Conservation (phyloP, 345 rosid species). For the Salix koriyanagi region DNA sequence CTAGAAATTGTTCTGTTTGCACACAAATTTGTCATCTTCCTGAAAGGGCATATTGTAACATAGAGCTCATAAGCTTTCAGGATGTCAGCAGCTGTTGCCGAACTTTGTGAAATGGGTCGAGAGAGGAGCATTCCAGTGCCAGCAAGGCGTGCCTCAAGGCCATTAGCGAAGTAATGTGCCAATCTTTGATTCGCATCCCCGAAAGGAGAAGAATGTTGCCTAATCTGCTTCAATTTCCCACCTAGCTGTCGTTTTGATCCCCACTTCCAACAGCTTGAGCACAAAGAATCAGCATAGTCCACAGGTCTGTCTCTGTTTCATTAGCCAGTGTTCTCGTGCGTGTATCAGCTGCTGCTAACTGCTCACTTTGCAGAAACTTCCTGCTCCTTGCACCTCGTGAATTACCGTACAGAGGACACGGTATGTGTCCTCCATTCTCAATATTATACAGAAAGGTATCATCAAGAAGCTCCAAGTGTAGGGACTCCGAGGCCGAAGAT, state of each 20-base stretch:
- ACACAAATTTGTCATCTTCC: slow-evolving; percentile 41
- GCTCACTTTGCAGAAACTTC: slow-evolving; percentile 8
- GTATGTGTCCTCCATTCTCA: slow-evolving; percentile 8
- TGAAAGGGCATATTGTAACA: slow-evolving; percentile 49
- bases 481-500: slow-evolving; percentile 43
- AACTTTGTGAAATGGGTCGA: slow-evolving; percentile 11
- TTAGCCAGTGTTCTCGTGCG: slow-evolving; percentile 22
- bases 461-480: slow-evolving; percentile 44
- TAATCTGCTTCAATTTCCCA: slow-evolving; percentile 57
- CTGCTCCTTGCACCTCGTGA: not conserved
- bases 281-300: slow-evolving; percentile 50
- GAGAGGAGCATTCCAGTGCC: slow-evolving; percentile 39
- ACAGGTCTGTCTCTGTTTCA: slow-evolving; percentile 42
- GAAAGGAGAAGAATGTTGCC: slow-evolving; percentile 49
- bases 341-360: slow-evolving; percentile 19
- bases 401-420: slow-evolving; percentile 1
- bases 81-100: slow-evolving; percentile 47
- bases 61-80: slow-evolving; percentile 50
- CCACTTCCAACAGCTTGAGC: slow-evolving; percentile 62
- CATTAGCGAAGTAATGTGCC: slow-evolving; percentile 57
- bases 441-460: slow-evolving; percentile 34
- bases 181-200: slow-evolving; percentile 66
- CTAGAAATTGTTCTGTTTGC: slow-evolving; percentile 48
- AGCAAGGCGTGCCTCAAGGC: slow-evolving; percentile 59
- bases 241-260: slow-evolving; percentile 50